Percentiles rank a stretch among this genome's conserved stretches.
Conservation (phyloP, 345 rosid genomes). For the Euphorbia peplus region DNA sequence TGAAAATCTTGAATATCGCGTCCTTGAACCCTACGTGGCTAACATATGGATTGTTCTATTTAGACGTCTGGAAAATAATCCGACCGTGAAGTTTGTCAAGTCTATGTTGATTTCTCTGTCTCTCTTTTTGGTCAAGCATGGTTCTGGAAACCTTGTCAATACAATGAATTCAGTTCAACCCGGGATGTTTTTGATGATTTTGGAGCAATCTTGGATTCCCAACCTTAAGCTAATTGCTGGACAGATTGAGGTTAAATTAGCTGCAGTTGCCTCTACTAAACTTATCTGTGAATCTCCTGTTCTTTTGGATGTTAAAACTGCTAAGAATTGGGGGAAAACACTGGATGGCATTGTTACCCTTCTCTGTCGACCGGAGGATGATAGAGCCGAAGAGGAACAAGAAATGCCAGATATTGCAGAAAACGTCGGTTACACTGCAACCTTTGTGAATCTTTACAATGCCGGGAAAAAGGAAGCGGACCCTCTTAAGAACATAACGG, state of each 20-base stretch:
- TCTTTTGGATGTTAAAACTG: constrained; percentile 61
- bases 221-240: constrained; percentile 77
- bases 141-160: constrained; percentile 53
- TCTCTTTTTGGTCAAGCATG: constrained; percentile 88
- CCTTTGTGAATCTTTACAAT: constrained; percentile 76
- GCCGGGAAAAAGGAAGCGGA: constrained; percentile 92
- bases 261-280: constrained; percentile 75
- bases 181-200: constrained; percentile 47
- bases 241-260: constrained; percentile 61
- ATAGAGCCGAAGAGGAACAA: constrained; percentile 69
- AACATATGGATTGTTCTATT: constrained; percentile 78
- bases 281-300: constrained; percentile 77
- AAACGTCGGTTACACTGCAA: constrained; percentile 71
- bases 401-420: constrained; percentile 91
- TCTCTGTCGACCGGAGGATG: constrained; percentile 78
- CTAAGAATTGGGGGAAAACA: constrained; percentile 71
- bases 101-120: constrained; percentile 83
- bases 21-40: constrained; percentile 50
- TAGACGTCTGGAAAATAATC: constrained; percentile 58
- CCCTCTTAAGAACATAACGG: constrained; percentile 70
- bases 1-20: constrained; percentile 72
- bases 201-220: constrained; percentile 93
- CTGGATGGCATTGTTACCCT: constrained; percentile 81
- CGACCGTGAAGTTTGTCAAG: constrained; percentile 68
- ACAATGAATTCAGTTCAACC: constrained; percentile 84